These are phyloP conservation scores for Schizopora paradoxa DNA, from an alignment of 1,284 basidiomycete genomes.

Conservation along the genomic window DNA sequence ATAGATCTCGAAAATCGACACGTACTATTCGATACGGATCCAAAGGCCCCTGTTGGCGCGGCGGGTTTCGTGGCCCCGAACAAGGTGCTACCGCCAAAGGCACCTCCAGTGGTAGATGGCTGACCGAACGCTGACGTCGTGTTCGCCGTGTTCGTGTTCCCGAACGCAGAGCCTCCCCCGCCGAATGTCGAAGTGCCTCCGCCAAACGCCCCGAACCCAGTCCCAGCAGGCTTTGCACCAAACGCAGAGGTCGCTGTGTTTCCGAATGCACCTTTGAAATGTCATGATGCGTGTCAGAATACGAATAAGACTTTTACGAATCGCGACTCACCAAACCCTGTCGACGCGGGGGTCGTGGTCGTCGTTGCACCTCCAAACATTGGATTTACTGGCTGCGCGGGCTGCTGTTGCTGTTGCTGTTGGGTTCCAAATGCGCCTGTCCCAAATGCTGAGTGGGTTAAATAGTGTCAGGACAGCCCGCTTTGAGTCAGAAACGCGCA, in stretches of 20 bases:
- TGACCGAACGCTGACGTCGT: conserved; percentile 28
- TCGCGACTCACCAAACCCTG: conserved; percentile 62
- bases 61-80: conserved; percentile 32
- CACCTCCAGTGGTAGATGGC: too few relatives aligned
- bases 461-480: neutral
- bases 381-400: conserved; percentile 64
- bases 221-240: conserved; percentile 52
- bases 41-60: conserved; percentile 20
- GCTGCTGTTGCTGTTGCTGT: conserved; percentile 44
- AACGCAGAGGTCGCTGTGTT: conserved; percentile 45
- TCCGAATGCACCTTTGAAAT: conserved; percentile 52
- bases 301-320: conserved; percentile 21
- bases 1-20: neutral
- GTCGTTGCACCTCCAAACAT: conserved; percentile 65
- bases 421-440: conserved; percentile 42
- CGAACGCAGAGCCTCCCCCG: conserved; percentile 47
- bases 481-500: neutral
- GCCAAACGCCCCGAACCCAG: conserved; percentile 3
- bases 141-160: conserved; percentile 27
- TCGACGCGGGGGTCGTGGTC: conserved; percentile 30
- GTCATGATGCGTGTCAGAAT: neutral
- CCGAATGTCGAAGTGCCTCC: conserved; percentile 13
- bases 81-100: conserved; percentile 27
- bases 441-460: conserved; percentile 36
- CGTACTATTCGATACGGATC: conserved; percentile 19